Base-by-base conservation (phyloP, 2,329 filamentous ascomycete species). In the Talaromyces sp. region DNA sequence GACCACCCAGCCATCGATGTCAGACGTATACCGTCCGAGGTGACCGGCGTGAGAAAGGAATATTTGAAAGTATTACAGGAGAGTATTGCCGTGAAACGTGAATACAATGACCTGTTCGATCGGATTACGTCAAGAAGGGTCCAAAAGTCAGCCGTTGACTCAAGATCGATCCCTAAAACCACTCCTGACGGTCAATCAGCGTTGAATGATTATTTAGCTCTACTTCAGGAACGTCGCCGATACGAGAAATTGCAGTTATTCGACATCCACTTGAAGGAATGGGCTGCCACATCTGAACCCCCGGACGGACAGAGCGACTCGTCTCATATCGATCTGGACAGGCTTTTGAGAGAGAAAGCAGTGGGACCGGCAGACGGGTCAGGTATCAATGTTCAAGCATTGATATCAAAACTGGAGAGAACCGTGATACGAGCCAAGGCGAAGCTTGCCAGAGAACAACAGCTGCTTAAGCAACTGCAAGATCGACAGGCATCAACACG, bases 1-100 rank as follows among this genome's bases (percentile, higher is more conserved):
- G 62, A 69, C 6, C 67, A 71, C 57, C 64, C 65, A 25, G 66
- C 69, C 11, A 57, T 63, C 22, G 65, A 66, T 25, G 71, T 76
- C 51, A 72, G 71, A 59, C 68, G 64, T 15, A 66, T 72, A 33
- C 69, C 73, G 19, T 45, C 70, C 36, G 76, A 78, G 33, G 58
- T 80, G 13, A 73, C 74, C 36, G 76, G 73, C 3, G 64, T 73
- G 52, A 72, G 78, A 53, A 73, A 70, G 51, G 67, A 74, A 60
- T 81, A 80, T 59, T 60, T 81, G 15, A 69, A 75, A 39, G 78
- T 77, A 3, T 63, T 81, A 2, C 72, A 76, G 48, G 74, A 73
- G 11, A 74, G 76, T 61, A 60, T 72, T 13, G 67, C 71, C 13
- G 77, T 77, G 11, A 73, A 72, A 56, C 68, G 72, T 54, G 70